phyloP scores from a whole-genome alignment of 495 filamentous ascomycete genomes.

The Neurospora tetrasperma region DNA sequence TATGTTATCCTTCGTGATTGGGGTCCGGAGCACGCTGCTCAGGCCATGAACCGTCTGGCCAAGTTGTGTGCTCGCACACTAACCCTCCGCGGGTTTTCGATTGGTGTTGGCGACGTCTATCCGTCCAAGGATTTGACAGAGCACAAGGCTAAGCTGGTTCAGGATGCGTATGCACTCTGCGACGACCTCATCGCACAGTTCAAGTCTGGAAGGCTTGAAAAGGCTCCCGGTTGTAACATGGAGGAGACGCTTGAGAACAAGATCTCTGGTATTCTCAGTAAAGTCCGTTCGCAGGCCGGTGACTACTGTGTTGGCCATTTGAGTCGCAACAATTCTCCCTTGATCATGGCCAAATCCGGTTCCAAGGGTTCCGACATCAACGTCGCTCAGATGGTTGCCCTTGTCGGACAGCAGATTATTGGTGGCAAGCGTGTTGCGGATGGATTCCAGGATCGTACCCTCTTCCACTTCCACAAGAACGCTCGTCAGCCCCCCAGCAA shows the following conservation, averaged over 20 bases:
- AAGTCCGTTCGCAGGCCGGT: slow-evolving; percentile 82
- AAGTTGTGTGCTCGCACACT: slow-evolving; percentile 84
- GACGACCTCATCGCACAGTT: slow-evolving; percentile 77
- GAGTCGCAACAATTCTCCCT: slow-evolving; percentile 82
- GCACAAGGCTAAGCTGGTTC: slow-evolving; percentile 64
- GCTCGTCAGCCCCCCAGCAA: slow-evolving; percentile 84
- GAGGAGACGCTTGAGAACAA: slow-evolving; percentile 85
- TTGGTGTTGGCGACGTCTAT: slow-evolving; percentile 89
- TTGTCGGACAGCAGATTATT: slow-evolving; percentile 97
- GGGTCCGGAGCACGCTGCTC: slow-evolving; percentile 77
- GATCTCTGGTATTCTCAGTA: slow-evolving; percentile 83
- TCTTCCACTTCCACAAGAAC: slow-evolving; percentile 93
- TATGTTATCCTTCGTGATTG: slow-evolving; percentile 93
- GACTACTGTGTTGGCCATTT: slow-evolving; percentile 82
- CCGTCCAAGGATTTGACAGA: slow-evolving; percentile 57
- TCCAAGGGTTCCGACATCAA: slow-evolving; percentile 96
- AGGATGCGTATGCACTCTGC: slow-evolving; percentile 68
- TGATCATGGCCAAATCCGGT: slow-evolving; percentile 95
- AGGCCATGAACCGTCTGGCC: slow-evolving; percentile 88
- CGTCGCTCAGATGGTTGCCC: slow-evolving; percentile 97
- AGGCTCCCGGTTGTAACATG: slow-evolving; percentile 79
- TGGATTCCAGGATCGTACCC: slow-evolving; percentile 88
- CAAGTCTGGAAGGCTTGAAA: slow-evolving; percentile 66
- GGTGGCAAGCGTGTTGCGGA: slow-evolving; percentile 85
- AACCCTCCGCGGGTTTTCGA: slow-evolving; percentile 86